Conservation (phyloP, 106 monocot genomes). For the Dioscorea alata region DNA sequence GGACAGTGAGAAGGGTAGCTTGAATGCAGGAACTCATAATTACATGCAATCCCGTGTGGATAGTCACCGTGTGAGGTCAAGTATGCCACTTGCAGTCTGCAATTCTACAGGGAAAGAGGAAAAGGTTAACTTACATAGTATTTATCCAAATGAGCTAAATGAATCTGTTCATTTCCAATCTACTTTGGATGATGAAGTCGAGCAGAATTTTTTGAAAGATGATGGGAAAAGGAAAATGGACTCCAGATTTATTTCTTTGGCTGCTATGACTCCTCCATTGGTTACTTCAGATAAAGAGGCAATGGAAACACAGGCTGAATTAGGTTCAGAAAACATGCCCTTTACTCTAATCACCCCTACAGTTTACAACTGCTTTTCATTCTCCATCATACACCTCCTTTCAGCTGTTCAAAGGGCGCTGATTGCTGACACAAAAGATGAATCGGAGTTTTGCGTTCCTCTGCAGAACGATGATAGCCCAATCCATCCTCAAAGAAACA, state of each 20-base stretch:
- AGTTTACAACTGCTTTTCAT: conserved; percentile 86
- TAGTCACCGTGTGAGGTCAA: conserved; percentile 21
- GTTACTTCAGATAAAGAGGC: conserved; percentile 19
- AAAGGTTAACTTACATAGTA: conserved; percentile 36
- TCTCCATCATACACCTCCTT: conserved; percentile 93
- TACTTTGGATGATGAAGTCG: conserved; percentile 27
- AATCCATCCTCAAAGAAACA: conserved; percentile 8
- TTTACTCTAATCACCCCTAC: conserved; percentile 79
- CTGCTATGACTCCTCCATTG: conserved; percentile 6
- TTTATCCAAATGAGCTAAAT: conserved; percentile 15
- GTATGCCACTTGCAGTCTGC: conserved; percentile 29
- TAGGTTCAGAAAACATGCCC: conserved; percentile 39
- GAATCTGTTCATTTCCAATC: conserved; percentile 8
- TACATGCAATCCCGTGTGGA: conserved; percentile 7
- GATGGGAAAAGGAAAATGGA: conserved; percentile 52
- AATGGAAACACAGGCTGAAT: conserved; percentile 34
- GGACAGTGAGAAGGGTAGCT: conserved; percentile 20
- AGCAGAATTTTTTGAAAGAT: conserved; percentile 43
- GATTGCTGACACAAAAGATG: conserved; percentile 51
- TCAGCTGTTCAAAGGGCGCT: conserved; percentile 78
- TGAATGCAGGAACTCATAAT: conserved; percentile 8
- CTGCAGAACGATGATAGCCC: conserved; percentile 15
- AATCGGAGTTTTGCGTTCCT: conserved; percentile 3
- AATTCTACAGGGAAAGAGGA: conserved; percentile 44
- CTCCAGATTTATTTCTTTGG: not conserved